Evolutionary conservation across 768 basidiomycete species (phyloP).

Genomic region (Suillus brevipes): DNA sequence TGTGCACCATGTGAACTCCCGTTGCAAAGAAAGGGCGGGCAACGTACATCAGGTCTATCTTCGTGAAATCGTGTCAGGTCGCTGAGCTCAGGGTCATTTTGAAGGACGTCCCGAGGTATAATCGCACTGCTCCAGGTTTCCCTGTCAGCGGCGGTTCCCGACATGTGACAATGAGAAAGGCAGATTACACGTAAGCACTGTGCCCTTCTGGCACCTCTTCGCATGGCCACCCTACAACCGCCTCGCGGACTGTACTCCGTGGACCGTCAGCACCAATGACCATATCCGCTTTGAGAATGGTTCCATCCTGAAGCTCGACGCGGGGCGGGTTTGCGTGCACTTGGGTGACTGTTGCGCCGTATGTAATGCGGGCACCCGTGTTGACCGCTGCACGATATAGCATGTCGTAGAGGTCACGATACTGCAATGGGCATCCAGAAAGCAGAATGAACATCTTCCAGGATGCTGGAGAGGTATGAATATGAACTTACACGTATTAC

Average conservation of each 20-base stretch:
- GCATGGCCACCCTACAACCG: conserved; percentile 35
- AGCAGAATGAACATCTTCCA: conserved; percentile 7
- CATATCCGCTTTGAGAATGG: conserved; percentile 49
- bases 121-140: conserved; percentile 34
- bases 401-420: conserved; percentile 53
- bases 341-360: conserved; percentile 38
- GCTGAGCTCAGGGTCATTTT: conserved; percentile 45
- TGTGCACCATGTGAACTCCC: background rate
- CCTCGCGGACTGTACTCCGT: conserved; percentile 41
- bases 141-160: conserved; percentile 3
- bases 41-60: conserved; percentile 25
- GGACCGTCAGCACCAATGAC: conserved; percentile 66
- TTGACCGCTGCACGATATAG: conserved; percentile 47
- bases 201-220: conserved; percentile 29
- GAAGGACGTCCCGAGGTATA: conserved; percentile 43
- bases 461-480: background rate
- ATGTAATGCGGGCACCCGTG: conserved; percentile 53
- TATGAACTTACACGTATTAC: conserved; percentile 44
- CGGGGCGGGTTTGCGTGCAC: conserved; percentile 35
- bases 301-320: conserved; percentile 43
- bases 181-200: conserved; percentile 46
- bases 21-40: background rate
- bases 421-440: conserved; percentile 32
- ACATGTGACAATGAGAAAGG: conserved; percentile 12
- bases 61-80: conserved; percentile 27